Evolutionary conservation across 495 filamentous ascomycete genomes (phyloP), one percentile per base, ranked within the genome.

Genomic region (Penicillium fimorum): DNA sequence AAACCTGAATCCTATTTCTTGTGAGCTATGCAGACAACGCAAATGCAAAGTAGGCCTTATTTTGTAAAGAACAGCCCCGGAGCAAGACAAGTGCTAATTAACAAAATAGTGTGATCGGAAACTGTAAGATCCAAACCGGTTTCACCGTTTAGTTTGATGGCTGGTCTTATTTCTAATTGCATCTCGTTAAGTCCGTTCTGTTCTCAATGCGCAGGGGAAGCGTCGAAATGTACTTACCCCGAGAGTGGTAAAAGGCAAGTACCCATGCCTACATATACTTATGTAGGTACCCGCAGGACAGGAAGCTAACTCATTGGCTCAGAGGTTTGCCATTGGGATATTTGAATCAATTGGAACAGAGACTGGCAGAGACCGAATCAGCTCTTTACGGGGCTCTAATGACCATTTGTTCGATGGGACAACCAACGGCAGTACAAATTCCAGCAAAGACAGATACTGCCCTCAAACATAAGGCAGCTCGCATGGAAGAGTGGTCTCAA

Each of bases 271-370:
- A 46, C 44, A 30, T 30, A 13, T 5, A 25, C 41, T 1, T 13
- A 46, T 35, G 17, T 30, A 61, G 30, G 30, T 29, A 40, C 33
- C 55, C 43, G 24, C 15, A n/a, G 33, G 25, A 17, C 15, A n/a
- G 33, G 25, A 17, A 48, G 29, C 47, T 50, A 25, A 55, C 33
- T 40, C 15, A 50, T 27, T 13, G 25, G 22, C 20, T 4, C 24
- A 70, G 68, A 43, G 68, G 68, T 7, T 24, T 70, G 9, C 68
- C 68, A 3, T 51, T 67, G 5, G 68, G 66, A 18, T 69, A 70
- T 44, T 49, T 70, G 10, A 69, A 62, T 17, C 68, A 65, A 55
- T 55, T 70, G n/a, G 68, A 70, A 50, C 59, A 67, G 30, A 46
- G 68, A 45, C 56, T 70, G n/a, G 40, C 52, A 22, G 68, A 69